Conservation (phyloP, 163 green algal species). For the Scenedesmus sp. region DNA sequence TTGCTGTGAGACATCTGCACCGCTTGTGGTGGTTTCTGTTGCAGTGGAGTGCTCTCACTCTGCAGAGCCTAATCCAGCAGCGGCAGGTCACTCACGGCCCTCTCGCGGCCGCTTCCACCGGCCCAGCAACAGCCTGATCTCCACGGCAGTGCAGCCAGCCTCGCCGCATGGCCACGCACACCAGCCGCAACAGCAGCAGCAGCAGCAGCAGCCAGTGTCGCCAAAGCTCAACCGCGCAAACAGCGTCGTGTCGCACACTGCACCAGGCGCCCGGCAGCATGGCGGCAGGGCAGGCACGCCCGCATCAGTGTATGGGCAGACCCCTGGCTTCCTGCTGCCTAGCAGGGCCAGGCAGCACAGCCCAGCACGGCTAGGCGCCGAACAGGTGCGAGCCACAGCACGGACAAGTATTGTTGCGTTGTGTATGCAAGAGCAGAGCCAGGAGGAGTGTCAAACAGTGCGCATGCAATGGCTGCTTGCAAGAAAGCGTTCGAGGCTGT, state of each 20-base stretch:
- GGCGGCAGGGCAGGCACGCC: slow-evolving; percentile 48
- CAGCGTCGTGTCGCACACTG: slow-evolving; percentile 54
- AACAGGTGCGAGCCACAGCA: slow-evolving; percentile 1
- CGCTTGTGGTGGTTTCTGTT: not conserved
- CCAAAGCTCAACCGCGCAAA: slow-evolving; percentile 55
- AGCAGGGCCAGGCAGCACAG: slow-evolving; percentile 31
- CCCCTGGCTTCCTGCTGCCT: slow-evolving; percentile 14
- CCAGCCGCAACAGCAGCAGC: not conserved
- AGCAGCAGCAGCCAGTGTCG: slow-evolving; percentile 45
- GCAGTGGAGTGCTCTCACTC: slow-evolving; percentile 50
- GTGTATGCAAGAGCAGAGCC: not conserved
- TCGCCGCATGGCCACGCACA: slow-evolving; percentile 7
- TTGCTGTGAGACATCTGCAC: not conserved
- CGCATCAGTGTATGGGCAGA: slow-evolving; percentile 51
- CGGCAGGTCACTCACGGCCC: not conserved
- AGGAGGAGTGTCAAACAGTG: not conserved
- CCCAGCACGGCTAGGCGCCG: slow-evolving; percentile 12
- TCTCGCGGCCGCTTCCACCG: slow-evolving; percentile 22
- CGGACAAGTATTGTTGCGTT: not conserved
- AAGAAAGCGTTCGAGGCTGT: not conserved
- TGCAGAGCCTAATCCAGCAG: slow-evolving; percentile 25
- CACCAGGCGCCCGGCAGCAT: not conserved
- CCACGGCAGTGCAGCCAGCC: slow-evolving; percentile 60
- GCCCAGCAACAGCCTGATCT: slow-evolving; percentile 68
- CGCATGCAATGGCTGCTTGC: not conserved